Conservation (phyloP, 1,284 basidiomycete genomes). For the Ustilago trichophora region DNA sequence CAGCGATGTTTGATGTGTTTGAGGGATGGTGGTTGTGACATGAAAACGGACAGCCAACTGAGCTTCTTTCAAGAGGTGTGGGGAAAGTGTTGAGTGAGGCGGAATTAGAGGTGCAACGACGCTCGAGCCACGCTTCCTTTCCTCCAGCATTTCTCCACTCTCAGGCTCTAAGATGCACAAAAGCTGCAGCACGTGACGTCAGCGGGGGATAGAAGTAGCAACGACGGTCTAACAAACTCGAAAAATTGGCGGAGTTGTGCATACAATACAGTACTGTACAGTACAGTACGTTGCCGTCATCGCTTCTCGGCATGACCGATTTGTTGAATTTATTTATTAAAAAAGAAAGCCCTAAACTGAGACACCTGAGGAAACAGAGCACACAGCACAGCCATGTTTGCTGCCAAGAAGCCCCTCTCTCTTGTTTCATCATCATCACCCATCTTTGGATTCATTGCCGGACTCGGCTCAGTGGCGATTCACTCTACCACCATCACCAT, state of each 20-base stretch:
- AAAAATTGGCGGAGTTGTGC: background rate
- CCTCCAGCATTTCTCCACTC: background rate
- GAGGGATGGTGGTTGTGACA: no score
- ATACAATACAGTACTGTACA: background rate
- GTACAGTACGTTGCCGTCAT: constrained; percentile 7
- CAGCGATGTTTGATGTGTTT: no score
- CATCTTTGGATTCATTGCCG: background rate
- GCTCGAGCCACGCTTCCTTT: constrained; percentile 24
- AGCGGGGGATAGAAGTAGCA: background rate
- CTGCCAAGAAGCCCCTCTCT: no score
- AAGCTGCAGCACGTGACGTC: constrained; percentile 38
- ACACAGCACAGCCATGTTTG: background rate
- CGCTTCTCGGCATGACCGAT: constrained; percentile 1
- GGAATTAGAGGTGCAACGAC: constrained; percentile 3
- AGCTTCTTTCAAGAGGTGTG: constrained; percentile 11
- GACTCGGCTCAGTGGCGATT: no score
- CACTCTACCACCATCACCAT: no score
- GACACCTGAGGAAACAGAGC: background rate
- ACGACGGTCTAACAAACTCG: constrained; percentile 5
- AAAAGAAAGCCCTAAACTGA: background rate
- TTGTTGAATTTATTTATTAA: no score
- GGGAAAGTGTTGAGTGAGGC: constrained; percentile 7
- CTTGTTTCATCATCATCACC: background rate
- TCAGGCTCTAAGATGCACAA: background rate
- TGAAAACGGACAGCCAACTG: background rate